A percentile compares a stretch with the other conserved stretches of the same genome.
Conservation (phyloP, 2,329 filamentous ascomycete species). For the Fusarium udum region DNA sequence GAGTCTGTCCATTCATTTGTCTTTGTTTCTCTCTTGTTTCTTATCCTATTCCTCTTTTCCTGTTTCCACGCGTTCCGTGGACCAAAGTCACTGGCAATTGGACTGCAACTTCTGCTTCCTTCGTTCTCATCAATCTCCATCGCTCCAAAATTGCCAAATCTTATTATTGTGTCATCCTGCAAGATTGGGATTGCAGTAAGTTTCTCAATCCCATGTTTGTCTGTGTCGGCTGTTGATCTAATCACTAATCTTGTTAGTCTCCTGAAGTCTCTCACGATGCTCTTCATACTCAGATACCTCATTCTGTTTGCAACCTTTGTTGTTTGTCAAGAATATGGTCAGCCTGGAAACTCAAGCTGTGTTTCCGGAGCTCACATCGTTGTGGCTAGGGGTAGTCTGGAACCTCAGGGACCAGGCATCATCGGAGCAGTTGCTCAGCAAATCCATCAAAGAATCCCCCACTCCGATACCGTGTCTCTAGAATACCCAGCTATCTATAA, state of each 20-base stretch:
- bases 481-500: conserved; percentile 30
- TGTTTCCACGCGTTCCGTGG: background rate
- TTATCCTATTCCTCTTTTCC: background rate
- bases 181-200: background rate
- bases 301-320: background rate
- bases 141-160: background rate
- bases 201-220: background rate
- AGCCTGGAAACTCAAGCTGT: background rate
- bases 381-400: conserved; percentile 33
- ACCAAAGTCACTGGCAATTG: background rate
- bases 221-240: background rate
- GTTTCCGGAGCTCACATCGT: conserved; percentile 33
- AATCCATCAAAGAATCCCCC: conserved; percentile 7
- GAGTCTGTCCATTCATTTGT: background rate
- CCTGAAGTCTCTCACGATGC: background rate
- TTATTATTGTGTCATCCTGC: background rate
- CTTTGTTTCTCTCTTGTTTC: background rate
- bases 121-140: background rate
- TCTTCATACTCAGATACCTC: background rate
- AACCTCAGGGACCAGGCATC: conserved; percentile 32
- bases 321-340: background rate
- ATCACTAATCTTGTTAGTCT: background rate
- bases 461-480: conserved; percentile 20
- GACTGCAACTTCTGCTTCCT: background rate
- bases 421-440: conserved; percentile 33